A percentile compares a stretch with the other conserved stretches of the same genome.
Evolutionary conservation across 2,329 filamentous ascomycete species (phyloP).

Genomic region (Neofusicoccum sp.): DNA sequence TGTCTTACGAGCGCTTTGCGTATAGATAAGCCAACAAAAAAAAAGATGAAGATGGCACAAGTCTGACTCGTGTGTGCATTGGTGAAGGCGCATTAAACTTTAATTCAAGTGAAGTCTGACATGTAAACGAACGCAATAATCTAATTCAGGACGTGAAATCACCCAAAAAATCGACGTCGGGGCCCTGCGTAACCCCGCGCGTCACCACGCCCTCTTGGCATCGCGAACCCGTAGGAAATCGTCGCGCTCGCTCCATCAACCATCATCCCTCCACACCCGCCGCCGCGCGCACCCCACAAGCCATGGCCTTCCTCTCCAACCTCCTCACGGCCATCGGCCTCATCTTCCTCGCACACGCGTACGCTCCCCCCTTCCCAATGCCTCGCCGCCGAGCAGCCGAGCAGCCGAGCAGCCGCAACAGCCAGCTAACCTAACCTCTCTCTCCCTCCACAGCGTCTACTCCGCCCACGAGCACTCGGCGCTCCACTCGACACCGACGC

Average conservation of each 20-base stretch:
- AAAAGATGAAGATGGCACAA: constrained; percentile 16
- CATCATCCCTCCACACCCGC: neutral
- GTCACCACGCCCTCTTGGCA: constrained; percentile 16
- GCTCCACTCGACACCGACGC: constrained; percentile 53
- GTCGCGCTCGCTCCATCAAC: neutral
- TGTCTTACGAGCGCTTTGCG: constrained; percentile 17
- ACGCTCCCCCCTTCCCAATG: constrained; percentile 29
- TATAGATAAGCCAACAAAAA: constrained; percentile 16
- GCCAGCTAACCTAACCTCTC: neutral
- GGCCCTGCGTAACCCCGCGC: neutral
- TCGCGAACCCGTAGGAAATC: neutral
- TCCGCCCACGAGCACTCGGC: constrained; percentile 90
- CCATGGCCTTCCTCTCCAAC: constrained; percentile 71
- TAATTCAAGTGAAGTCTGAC: too few relatives aligned
- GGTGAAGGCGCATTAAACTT: neutral
- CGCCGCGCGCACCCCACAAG: neutral
- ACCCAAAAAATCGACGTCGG: neutral
- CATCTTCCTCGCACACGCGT: constrained; percentile 83
- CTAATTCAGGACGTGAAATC: neutral
- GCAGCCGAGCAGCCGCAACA: neutral
- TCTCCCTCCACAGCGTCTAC: constrained; percentile 68
- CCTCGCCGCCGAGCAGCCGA: neutral
- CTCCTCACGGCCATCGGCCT: constrained; percentile 71
- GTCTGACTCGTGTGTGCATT: neutral
- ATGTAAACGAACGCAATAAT: neutral